These are phyloP conservation scores for Leccinum griseonigrum DNA, from an alignment of 1,284 basidiomycete genomes.

Conservation along the genomic window DNA sequence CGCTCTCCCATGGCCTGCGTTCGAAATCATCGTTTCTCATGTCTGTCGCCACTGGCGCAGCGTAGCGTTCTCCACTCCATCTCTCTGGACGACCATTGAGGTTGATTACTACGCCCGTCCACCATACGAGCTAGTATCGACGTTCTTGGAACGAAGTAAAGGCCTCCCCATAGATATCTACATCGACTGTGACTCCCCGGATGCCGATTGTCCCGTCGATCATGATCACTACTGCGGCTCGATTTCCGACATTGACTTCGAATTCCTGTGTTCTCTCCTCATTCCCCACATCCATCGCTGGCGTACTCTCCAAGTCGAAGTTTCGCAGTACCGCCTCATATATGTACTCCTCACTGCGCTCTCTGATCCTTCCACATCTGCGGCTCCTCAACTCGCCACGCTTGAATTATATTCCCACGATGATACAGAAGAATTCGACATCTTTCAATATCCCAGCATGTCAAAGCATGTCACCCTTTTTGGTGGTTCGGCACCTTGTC, in stretches of 20 bases:
- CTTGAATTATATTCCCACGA: constrained; percentile 53
- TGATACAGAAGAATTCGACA: constrained; percentile 35
- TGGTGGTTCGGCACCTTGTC: constrained; percentile 50
- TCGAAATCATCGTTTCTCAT: constrained; percentile 23
- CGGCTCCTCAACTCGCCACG: constrained; percentile 50
- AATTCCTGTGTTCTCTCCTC: constrained; percentile 46
- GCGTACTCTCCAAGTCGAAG: constrained; percentile 46
- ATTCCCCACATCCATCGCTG: constrained; percentile 51
- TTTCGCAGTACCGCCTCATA: constrained; percentile 46
- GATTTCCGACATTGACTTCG: constrained; percentile 31
- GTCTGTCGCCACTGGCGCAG: constrained; percentile 31
- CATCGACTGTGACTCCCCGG: constrained; percentile 15
- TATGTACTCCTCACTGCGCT: constrained; percentile 42
- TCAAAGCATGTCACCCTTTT: constrained; percentile 47
- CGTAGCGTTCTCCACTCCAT: constrained; percentile 29
- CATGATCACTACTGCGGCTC: constrained; percentile 15
- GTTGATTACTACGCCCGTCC: constrained; percentile 8
- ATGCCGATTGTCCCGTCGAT: constrained; percentile 14
- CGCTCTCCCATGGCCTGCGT: constrained; percentile 3
- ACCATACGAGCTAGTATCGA: constrained; percentile 16
- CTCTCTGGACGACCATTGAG: constrained; percentile 27
- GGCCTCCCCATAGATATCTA: constrained; percentile 24
- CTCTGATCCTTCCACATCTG: constrained; percentile 34
- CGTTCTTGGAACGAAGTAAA: constrained; percentile 24
- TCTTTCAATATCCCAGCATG: constrained; percentile 36